Evolutionary conservation across 1,284 basidiomycete genomes (phyloP).

Genomic region (Mycena sp.): DNA sequence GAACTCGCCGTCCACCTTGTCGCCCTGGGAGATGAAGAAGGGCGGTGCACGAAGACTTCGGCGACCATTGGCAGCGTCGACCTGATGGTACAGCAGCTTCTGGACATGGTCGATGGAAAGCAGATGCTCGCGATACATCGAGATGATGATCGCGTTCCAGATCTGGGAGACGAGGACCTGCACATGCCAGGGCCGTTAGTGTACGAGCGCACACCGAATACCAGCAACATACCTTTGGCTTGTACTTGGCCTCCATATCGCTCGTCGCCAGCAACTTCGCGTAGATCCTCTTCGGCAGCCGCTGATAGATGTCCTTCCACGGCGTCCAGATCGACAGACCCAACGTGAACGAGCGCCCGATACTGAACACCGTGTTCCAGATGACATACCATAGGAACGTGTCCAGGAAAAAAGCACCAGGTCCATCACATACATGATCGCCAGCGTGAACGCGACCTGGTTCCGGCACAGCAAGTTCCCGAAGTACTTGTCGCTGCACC

Average conservation of each 20-base stretch:
- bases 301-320: conserved; percentile 94
- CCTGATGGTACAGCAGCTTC: conserved; percentile 94
- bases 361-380: conserved; percentile 96
- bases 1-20: conserved; percentile 88
- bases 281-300: conserved; percentile 94
- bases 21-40: conserved; percentile 93
- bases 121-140: conserved; percentile 99
- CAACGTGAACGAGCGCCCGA: conserved; percentile 88
- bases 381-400: conserved; percentile 98
- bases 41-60: conserved; percentile 91
- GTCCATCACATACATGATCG: conserved; percentile 98
- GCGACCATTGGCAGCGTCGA: conserved; percentile 84
- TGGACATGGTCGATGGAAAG: conserved; percentile 96
- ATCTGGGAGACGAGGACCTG: conserved; percentile 96
- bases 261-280: conserved; percentile 90
- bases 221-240: conserved; percentile 80
- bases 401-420: conserved; percentile 95
- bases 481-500: conserved; percentile 86
- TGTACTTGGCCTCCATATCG: conserved; percentile 97
- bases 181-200: not conserved
- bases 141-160: conserved; percentile 98
- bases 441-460: conserved; percentile 91
- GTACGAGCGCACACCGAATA: not conserved
- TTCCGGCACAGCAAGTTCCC: conserved; percentile 85
- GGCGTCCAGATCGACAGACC: conserved; percentile 97